Base-by-base conservation (phyloP, 1,284 basidiomycete species). In the Leccinum angustisporum region DNA sequence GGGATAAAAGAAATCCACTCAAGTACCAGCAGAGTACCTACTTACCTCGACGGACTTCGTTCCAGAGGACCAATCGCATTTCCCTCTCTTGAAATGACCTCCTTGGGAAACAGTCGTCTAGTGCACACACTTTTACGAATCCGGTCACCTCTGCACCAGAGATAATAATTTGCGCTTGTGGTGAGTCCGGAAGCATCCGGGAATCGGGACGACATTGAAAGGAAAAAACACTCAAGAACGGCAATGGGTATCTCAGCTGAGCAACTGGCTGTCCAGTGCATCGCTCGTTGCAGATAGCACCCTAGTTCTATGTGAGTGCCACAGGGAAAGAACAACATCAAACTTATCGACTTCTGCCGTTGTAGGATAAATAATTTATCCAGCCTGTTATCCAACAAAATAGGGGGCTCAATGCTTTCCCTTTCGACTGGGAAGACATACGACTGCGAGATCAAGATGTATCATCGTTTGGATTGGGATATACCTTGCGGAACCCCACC, bases 1-100 rank as follows among this genome's bases (percentile, higher is more conserved):
- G 27, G 14, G 50, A 51, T 51, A 16, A 51, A 51, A n/a, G 8
- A 51, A 34, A 27, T 48, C 30, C 33, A 30, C 43, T 25, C 18
- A 13, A 30, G 46, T 9, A 36, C 21, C 25, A 30, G 14, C 21
- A 18, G 55, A 6, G 3, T 14, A 6, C 27, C 36, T 27, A 33
- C 56, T 31, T 48, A 54, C 56, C 63, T 82, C 79, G 58, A 82
- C 65, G 21, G 76, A 78, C 79, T 66, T 3, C 80, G 79, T 63
- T 79, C 77, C 30, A 82, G 68, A 5, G 79, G 78, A 16, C 80
- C 81, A 10, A 77, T 71, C 13, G 71, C 63, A 48, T 70, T 70
- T 5, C 75, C 75, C 4, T 70, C 77, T 31, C 64, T 69, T 69
- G 40, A 78, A 68, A 62, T 67, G 5, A 79, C 80, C 40, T 74